phyloP scores from a whole-genome alignment of 2,329 filamentous ascomycete genomes.

The Cercospora sp. region DNA sequence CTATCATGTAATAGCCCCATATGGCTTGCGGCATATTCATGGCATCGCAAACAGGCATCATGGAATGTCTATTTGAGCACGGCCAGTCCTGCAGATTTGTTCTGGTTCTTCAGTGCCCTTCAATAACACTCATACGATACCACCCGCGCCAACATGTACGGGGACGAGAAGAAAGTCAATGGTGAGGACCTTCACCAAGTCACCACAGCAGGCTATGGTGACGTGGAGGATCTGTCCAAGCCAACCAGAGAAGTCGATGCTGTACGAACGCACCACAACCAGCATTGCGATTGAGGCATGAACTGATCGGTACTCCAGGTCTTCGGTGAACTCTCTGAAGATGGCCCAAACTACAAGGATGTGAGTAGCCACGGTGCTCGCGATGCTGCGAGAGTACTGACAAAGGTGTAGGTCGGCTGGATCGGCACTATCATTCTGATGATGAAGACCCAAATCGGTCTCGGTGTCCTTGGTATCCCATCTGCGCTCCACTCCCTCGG shows the following conservation, averaged over 20 bases:
- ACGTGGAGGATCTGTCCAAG: conserved; percentile 23
- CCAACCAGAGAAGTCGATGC: conserved; percentile 18
- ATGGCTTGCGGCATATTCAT: background rate
- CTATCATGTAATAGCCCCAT: conserved; percentile 23
- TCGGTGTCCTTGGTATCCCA: conserved; percentile 55
- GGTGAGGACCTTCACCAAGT: conserved; percentile 25
- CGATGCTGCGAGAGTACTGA: background rate
- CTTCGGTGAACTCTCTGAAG: conserved; percentile 25
- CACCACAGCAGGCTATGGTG: conserved; percentile 22
- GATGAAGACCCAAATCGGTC: conserved; percentile 51
- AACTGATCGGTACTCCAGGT: conserved; percentile 2
- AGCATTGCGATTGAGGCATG: background rate
- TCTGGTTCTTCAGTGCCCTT: conserved; percentile 10
- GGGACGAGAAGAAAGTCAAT: conserved; percentile 21
- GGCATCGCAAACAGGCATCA: background rate
- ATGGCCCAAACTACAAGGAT: conserved; percentile 33
- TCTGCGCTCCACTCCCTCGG: conserved; percentile 46
- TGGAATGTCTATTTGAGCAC: conserved; percentile 11
- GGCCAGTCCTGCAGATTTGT: conserved; percentile 14
- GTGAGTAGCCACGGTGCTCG: background rate
- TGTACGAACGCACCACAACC: background rate
- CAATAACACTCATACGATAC: conserved; percentile 12
- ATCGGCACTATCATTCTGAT: conserved; percentile 48
- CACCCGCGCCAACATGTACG: conserved; percentile 11
- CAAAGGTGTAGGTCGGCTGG: conserved; percentile 40